These are phyloP conservation scores for Microcos paniculata DNA, from an alignment of 345 rosid species.

Conservation along the genomic window DNA sequence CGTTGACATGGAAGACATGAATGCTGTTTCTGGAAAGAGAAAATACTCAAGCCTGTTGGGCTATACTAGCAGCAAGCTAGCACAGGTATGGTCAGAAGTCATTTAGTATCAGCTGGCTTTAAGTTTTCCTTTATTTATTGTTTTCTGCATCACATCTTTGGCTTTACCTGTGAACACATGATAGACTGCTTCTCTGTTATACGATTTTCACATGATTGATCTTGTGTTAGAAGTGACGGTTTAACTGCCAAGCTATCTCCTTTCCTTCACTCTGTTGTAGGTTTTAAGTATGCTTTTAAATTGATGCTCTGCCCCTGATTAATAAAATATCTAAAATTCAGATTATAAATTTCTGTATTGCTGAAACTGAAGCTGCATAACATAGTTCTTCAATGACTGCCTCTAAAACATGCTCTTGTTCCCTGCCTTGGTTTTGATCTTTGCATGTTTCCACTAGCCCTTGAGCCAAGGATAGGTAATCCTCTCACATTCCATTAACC, in stretches of 20 bases:
- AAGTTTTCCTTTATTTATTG: background rate
- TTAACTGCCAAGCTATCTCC: background rate
- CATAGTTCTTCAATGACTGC: background rate
- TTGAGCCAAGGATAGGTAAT: background rate
- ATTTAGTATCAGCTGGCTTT: background rate
- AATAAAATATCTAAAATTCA: background rate
- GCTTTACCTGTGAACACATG: background rate
- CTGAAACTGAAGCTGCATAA: background rate
- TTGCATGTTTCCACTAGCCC: background rate
- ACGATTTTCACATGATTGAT: background rate
- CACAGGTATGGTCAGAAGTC: conserved; percentile 55
- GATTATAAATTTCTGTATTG: background rate
- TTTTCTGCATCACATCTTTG: background rate
- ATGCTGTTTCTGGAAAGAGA: conserved; percentile 68
- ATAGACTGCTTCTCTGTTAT: background rate
- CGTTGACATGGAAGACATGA: conserved; percentile 89
- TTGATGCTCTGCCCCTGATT: background rate
- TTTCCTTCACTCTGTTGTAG: background rate
- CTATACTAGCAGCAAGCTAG: conserved; percentile 77
- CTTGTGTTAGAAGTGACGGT: background rate
- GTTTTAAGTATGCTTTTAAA: background rate
- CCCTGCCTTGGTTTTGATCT: background rate
- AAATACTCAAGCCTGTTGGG: conserved; percentile 76
- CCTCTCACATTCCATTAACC: background rate
- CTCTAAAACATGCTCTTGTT: conserved; percentile 2